phyloP scores from a whole-genome alignment of 441 rosid species.

The Euphorbia corollata region DNA sequence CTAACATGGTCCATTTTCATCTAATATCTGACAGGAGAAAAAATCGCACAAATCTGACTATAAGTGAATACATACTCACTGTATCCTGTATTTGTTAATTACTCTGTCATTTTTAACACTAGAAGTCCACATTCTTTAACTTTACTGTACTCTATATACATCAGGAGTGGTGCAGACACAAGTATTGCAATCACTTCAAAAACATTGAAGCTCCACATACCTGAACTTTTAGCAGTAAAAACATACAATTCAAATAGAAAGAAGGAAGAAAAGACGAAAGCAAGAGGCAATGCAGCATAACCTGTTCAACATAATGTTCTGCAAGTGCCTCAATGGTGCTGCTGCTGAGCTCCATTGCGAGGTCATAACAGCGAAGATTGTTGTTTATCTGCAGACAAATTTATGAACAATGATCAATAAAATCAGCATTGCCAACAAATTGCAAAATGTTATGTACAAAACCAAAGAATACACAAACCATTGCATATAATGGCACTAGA shows the following conservation, averaged over 20 bases:
- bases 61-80: not conserved
- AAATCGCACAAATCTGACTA: not conserved
- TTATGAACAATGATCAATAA: constrained; percentile 15
- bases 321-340: constrained; percentile 94
- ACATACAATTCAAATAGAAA: too few species aligned
- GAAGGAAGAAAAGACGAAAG: not conserved
- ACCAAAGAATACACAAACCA: constrained; percentile 48
- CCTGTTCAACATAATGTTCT: constrained; percentile 91
- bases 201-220: too few species aligned
- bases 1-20: not conserved
- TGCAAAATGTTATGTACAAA: constrained; percentile 13
- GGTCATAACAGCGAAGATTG: constrained; percentile 97
- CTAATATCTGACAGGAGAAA: not conserved
- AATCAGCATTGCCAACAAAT: constrained; percentile 7
- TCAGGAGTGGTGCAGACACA: too few species aligned
- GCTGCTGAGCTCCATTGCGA: constrained; percentile 91
- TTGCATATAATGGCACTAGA: constrained; percentile 91
- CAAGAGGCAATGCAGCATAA: constrained; percentile 21
- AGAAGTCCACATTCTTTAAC: not conserved
- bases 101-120: not conserved
- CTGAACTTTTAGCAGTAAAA: not conserved
- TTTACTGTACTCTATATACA: too few species aligned
- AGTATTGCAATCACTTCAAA: too few species aligned
- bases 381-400: constrained; percentile 63
- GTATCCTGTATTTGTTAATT: too few species aligned